Evolutionary conservation across 1,284 basidiomycete species (phyloP).

Genomic region (Cryptococcus floricola): DNA sequence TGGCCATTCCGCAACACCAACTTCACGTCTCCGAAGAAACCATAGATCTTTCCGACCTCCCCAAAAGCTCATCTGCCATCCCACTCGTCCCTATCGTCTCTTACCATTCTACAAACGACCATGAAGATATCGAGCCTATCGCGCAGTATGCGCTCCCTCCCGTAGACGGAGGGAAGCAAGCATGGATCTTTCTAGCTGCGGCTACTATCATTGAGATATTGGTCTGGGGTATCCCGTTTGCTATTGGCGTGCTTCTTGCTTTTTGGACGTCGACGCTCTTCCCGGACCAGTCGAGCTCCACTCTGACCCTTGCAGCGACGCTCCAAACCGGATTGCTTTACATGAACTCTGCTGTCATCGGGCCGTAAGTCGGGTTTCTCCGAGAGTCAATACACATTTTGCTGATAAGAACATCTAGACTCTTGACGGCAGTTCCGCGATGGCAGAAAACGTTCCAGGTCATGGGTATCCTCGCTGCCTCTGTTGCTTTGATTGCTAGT

Average conservation of each 20-base stretch:
- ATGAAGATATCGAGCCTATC: not conserved
- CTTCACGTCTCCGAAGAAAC: not conserved
- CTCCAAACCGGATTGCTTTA: slow-evolving; percentile 45
- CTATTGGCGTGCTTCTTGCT: slow-evolving; percentile 43
- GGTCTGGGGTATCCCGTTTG: slow-evolving; percentile 46
- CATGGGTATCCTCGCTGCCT: slow-evolving; percentile 27
- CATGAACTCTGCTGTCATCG: slow-evolving; percentile 35
- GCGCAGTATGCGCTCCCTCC: slow-evolving; percentile 28
- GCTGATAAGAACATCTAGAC: slow-evolving; percentile 6
- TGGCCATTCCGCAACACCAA: too few relatives aligned
- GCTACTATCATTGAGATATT: slow-evolving; percentile 42
- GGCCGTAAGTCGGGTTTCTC: slow-evolving; percentile 32
- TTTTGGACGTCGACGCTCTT: slow-evolving; percentile 46
- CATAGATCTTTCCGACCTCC: not conserved
- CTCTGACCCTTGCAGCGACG: slow-evolving; percentile 44
- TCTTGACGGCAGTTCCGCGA: slow-evolving; percentile 34
- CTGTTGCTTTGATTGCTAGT: slow-evolving; percentile 25
- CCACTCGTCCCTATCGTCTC: not conserved
- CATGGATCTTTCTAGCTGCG: slow-evolving; percentile 44
- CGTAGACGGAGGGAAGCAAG: slow-evolving; percentile 40
- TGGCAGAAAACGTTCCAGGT: slow-evolving; percentile 27
- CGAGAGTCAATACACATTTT: not conserved
- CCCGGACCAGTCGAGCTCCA: slow-evolving; percentile 27
- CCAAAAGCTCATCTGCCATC: not conserved
- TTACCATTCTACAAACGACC: not conserved